These are phyloP conservation scores for Saturnispora hagleri DNA, from an alignment of 805 yeast genomes.

Conservation along the genomic window DNA sequence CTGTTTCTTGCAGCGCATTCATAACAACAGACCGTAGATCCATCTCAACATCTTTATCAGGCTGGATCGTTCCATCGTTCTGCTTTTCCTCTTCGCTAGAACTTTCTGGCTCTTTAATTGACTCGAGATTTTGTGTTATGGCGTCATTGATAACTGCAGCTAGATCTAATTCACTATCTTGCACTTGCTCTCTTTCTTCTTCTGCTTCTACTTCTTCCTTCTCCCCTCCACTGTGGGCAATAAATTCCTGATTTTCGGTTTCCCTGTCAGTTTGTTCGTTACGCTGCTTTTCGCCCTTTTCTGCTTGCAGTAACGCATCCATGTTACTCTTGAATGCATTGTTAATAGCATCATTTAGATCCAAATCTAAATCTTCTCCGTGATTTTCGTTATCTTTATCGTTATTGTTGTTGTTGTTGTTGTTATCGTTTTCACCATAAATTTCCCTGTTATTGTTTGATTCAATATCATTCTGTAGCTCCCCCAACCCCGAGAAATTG, in stretches of 20 bases:
- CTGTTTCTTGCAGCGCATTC: background rate
- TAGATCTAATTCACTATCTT: constrained; percentile 4
- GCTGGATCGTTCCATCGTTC: background rate
- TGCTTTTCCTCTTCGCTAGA: background rate
- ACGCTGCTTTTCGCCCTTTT: background rate
- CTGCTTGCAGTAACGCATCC: constrained; percentile 3
- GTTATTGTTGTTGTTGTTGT: background rate
- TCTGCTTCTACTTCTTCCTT: background rate
- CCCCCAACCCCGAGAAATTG: background rate
- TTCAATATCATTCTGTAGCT: background rate
- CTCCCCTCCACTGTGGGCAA: background rate
- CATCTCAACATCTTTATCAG: background rate
- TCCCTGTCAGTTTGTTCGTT: background rate
- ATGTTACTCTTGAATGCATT: constrained; percentile 10
- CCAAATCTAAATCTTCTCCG: background rate
- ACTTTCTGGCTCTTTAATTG: background rate
- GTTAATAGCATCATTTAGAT: constrained; percentile 11
- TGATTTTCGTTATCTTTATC: background rate
- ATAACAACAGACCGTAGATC: background rate
- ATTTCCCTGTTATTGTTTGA: background rate
- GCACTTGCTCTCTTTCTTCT: background rate
- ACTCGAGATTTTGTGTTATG: constrained; percentile 5
- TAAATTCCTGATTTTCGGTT: background rate
- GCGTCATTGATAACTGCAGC: constrained; percentile 11
- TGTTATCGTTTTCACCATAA: background rate